Percentiles rank a stretch among this genome's conserved stretches.
phyloP scores from a whole-genome alignment of 2,329 filamentous ascomycete species.

The Coccinonectria pachysandricola region DNA sequence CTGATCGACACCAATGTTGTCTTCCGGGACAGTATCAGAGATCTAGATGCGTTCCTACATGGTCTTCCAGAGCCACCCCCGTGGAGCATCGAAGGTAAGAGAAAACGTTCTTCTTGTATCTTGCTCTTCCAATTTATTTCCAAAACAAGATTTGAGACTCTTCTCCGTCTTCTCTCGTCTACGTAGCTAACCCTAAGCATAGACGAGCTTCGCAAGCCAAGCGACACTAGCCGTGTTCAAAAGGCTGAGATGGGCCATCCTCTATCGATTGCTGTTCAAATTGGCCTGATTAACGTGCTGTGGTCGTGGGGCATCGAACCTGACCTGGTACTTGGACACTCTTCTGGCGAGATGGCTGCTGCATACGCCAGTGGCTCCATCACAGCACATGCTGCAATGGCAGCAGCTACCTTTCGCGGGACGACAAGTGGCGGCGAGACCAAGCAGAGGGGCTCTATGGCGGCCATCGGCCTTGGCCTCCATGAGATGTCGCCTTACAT shows the following conservation, averaged over 20 bases:
- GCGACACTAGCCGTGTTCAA: neutral
- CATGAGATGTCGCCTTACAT: neutral
- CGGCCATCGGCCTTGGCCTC: neutral
- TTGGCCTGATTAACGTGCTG: slow-evolving; percentile 33
- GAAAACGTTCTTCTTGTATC: no score
- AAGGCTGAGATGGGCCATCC: slow-evolving; percentile 31
- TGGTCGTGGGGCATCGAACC: slow-evolving; percentile 28
- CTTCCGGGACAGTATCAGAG: slow-evolving; percentile 5
- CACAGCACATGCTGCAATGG: neutral
- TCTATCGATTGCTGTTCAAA: slow-evolving; percentile 32
- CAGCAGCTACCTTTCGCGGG: neutral
- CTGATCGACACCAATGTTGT: slow-evolving; percentile 5
- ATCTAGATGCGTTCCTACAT: slow-evolving; percentile 5
- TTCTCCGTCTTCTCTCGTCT: neutral
- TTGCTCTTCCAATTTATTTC: no score
- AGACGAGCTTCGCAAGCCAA: neutral
- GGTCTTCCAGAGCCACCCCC: neutral
- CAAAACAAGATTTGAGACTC: no score
- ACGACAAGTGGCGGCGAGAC: neutral
- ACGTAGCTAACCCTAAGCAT: no score
- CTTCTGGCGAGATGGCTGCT: slow-evolving; percentile 35
- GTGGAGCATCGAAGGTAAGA: slow-evolving; percentile 2
- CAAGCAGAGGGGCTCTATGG: neutral
- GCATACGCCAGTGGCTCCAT: slow-evolving; percentile 21
- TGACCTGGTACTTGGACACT: slow-evolving; percentile 30